Percentiles rank a stretch among this genome's conserved stretches.
Evolutionary conservation across 768 basidiomycete genomes (phyloP).

Genomic region (Mycena rosella): DNA sequence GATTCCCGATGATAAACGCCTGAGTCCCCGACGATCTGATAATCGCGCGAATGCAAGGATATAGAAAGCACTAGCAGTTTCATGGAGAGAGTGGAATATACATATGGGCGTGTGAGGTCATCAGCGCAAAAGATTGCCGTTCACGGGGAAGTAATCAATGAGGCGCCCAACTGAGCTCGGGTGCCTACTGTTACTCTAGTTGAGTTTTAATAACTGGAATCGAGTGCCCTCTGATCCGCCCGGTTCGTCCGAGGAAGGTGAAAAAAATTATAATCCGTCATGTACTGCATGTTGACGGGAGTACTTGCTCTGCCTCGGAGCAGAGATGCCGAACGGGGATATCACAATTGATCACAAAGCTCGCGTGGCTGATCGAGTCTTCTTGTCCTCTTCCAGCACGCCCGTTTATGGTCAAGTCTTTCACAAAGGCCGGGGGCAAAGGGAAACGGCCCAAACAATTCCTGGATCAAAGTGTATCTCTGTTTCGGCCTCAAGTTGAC

Average conservation of each 20-base stretch:
- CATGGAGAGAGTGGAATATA: constrained; percentile 5
- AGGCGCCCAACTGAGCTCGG: constrained; percentile 22
- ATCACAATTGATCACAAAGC: not conserved
- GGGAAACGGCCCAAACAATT: constrained; percentile 52
- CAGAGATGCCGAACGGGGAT: constrained; percentile 10
- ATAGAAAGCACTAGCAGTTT: not conserved
- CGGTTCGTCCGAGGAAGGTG: constrained; percentile 20
- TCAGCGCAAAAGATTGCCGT: constrained; percentile 12
- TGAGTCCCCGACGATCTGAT: constrained; percentile 26
- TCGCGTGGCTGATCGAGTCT: not conserved
- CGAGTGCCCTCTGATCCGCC: constrained; percentile 19
- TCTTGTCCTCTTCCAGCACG: constrained; percentile 17
- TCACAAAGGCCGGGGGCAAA: constrained; percentile 28
- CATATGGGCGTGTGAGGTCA: constrained; percentile 28
- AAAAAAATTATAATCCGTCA: constrained; percentile 21
- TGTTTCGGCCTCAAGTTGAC: not conserved
- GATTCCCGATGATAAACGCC: constrained; percentile 4
- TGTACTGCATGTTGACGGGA: constrained; percentile 1
- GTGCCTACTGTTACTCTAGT: constrained; percentile 15
- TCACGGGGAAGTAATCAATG: constrained; percentile 13
- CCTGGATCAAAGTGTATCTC: constrained; percentile 49
- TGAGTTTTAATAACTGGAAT: constrained; percentile 11
- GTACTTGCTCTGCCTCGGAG: constrained; percentile 9
- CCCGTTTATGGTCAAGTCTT: constrained; percentile 10
- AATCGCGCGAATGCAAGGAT: constrained; percentile 1